These are phyloP conservation scores for Biscogniauxia mediterranea DNA, from an alignment of 2,329 filamentous ascomycete genomes.

Conservation along the genomic window DNA sequence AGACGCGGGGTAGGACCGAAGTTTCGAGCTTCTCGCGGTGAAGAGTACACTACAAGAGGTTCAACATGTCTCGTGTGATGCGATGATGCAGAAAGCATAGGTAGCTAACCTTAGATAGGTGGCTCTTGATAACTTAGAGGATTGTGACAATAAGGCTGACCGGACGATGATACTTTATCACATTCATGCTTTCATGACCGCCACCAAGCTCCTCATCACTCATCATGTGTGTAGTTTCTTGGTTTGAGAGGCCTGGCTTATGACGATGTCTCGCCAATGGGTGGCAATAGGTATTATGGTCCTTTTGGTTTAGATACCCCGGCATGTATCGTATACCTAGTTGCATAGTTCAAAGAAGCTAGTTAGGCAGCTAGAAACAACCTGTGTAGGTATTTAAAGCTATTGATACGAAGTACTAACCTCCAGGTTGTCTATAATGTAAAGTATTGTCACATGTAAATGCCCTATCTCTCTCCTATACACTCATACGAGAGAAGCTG, in stretches of 20 bases:
- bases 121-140: no score
- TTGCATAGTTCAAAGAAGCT: no score
- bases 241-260: background rate
- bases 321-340: no score
- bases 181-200: background rate
- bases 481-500: no score
- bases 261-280: no score
- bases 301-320: background rate
- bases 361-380: no score
- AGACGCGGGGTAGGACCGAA: background rate
- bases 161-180: background rate
- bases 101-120: background rate
- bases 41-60: background rate
- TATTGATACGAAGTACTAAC: no score
- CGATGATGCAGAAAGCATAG: no score
- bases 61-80: background rate
- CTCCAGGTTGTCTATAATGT: no score
- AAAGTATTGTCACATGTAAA: no score
- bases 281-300: background rate
- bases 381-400: no score
- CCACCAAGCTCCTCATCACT: background rate
- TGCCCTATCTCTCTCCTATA: no score
- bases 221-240: background rate
- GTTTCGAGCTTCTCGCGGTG: background rate
- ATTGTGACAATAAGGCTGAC: background rate